A percentile compares a stretch with the other conserved stretches of the same genome.
phyloP scores from a whole-genome alignment of 345 rosid genomes.

The Hibiscus syriacus region DNA sequence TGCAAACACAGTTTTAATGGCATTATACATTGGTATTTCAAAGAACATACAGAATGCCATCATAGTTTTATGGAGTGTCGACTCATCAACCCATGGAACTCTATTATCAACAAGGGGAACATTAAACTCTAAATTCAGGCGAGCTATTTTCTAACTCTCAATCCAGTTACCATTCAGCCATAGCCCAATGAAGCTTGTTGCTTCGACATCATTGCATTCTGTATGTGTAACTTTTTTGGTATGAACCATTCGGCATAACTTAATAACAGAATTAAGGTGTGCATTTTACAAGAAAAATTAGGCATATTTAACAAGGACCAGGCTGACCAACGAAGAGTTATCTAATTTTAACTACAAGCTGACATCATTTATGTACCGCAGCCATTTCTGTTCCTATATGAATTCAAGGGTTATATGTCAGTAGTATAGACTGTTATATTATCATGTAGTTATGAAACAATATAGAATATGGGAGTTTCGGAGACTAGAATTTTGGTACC shows the following conservation, averaged over 20 bases:
- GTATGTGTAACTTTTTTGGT: background rate
- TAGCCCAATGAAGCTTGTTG: background rate
- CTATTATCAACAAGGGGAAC: background rate
- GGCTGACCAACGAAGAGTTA: background rate
- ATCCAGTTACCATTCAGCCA: background rate
- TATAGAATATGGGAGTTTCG: background rate
- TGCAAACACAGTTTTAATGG: conserved; percentile 18
- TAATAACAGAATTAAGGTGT: background rate
- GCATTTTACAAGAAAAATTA: background rate
- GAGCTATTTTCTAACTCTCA: background rate
- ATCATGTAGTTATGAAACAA: background rate
- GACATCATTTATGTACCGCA: background rate
- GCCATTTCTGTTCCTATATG: background rate
- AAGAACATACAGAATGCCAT: background rate
- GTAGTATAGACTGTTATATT: background rate
- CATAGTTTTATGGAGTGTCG: too few relatives aligned
- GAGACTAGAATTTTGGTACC: conserved; percentile 32
- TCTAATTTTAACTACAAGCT: background rate
- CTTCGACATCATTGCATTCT: background rate
- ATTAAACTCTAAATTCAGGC: background rate
- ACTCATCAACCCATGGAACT: background rate
- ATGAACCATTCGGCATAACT: background rate
- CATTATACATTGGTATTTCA: background rate
- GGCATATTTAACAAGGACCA: background rate
- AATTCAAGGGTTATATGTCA: background rate